These are phyloP conservation scores for Lachancea waltii DNA, from an alignment of 805 yeast species.

Conservation along the genomic window DNA sequence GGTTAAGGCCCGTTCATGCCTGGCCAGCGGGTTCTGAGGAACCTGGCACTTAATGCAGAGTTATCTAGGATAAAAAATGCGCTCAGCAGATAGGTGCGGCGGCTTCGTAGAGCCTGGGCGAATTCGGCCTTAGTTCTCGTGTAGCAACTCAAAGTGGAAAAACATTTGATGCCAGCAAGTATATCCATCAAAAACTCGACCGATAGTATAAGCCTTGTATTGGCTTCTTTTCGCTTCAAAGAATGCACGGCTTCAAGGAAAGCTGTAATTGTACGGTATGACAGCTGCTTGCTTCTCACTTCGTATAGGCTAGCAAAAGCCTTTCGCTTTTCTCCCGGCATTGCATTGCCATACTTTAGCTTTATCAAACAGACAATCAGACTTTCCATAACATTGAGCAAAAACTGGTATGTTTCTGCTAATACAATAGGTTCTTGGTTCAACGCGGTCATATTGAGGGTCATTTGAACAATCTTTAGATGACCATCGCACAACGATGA, in stretches of 20 bases:
- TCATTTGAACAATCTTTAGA: not conserved
- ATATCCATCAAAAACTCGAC: not conserved
- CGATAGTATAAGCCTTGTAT: not conserved
- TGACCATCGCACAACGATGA: constrained; percentile 1
- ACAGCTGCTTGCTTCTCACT: not conserved
- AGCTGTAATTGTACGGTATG: constrained; percentile 1
- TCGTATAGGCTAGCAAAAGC: constrained; percentile 3
- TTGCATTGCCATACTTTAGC: not conserved
- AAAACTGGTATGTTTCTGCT: not conserved
- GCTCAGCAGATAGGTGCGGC: constrained; percentile 15
- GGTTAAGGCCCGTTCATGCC: too few species aligned
- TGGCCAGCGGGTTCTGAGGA: constrained; percentile 18
- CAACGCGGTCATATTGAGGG: not conserved
- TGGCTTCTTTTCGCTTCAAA: not conserved
- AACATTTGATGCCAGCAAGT: not conserved
- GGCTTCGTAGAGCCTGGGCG: not conserved
- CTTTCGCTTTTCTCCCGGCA: not conserved
- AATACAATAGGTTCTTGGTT: not conserved
- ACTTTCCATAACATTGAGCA: constrained; percentile 4
- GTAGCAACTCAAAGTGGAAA: not conserved
- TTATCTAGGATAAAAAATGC: constrained; percentile 18
- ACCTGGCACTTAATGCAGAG: constrained; percentile 14
- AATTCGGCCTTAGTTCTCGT: not conserved
- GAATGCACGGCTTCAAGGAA: constrained; percentile 2
- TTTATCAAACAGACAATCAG: constrained; percentile 3